phyloP scores from a whole-genome alignment of 73 alveolate genomes.

The Loxodes magnus region DNA sequence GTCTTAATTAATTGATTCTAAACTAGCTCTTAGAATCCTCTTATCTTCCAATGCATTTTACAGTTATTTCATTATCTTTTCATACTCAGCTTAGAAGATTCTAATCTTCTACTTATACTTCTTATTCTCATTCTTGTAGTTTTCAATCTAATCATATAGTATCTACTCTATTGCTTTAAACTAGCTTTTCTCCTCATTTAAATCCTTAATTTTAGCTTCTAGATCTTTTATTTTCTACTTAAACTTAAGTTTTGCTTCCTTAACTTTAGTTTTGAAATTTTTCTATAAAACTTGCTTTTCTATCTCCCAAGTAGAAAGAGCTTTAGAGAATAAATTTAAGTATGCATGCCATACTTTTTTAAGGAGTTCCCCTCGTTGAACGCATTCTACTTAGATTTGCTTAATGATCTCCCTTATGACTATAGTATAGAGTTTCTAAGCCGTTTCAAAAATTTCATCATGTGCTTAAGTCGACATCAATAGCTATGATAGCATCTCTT shows the following conservation, averaged over 20 bases:
- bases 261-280: background rate
- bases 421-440: background rate
- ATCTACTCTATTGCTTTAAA: background rate
- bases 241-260: background rate
- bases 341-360: conserved; percentile 2
- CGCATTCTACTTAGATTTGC: conserved; percentile 7
- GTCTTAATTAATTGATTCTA: background rate
- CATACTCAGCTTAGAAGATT: background rate
- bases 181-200: background rate
- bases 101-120: background rate
- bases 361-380: conserved; percentile 5
- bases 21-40: conserved; percentile 1
- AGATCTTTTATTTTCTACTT: conserved; percentile 1
- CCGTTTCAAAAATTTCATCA: conserved; percentile 5
- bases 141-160: background rate
- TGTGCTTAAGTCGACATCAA: no score
- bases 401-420: conserved; percentile 2
- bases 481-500: no score
- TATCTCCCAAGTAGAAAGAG: no score
- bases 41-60: conserved; percentile 8
- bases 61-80: background rate
- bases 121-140: background rate
- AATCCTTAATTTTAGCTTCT: background rate
- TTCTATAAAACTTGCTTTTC: background rate
- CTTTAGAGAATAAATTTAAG: conserved; percentile 1